Conservation (phyloP, 495 filamentous ascomycete species). For the Talaromyces proteolyticus region DNA sequence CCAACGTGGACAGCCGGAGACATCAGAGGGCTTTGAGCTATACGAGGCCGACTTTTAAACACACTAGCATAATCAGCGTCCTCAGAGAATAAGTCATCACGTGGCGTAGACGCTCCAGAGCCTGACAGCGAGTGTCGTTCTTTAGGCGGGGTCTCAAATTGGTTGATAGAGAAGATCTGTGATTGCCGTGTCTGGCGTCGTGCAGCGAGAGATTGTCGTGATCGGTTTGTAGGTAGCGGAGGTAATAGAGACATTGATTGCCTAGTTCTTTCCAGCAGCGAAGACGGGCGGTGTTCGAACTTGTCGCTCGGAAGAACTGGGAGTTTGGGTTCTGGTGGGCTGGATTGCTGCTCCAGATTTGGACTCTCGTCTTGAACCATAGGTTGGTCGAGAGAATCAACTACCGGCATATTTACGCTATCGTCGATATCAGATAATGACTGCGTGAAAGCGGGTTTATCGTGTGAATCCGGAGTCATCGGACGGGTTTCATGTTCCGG, state of each 20-base stretch:
- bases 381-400: neutral
- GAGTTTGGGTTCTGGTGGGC: slow-evolving; percentile 15
- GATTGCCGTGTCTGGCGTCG: slow-evolving; percentile 42
- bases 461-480: neutral
- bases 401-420: neutral
- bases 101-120: slow-evolving; percentile 42
- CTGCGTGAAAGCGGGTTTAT: neutral
- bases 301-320: slow-evolving; percentile 25
- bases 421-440: neutral
- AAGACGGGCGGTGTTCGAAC: slow-evolving; percentile 10
- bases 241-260: slow-evolving; percentile 66
- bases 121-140: slow-evolving; percentile 26
- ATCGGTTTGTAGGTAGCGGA: slow-evolving; percentile 15
- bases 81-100: slow-evolving; percentile 56
- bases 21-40: slow-evolving; percentile 67
- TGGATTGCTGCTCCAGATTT: slow-evolving; percentile 10
- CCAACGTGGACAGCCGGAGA: slow-evolving; percentile 47
- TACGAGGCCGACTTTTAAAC: slow-evolving; percentile 77
- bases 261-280: slow-evolving; percentile 69
- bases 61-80: slow-evolving; percentile 76
- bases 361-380: neutral
- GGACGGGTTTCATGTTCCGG: neutral
- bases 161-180: slow-evolving; percentile 50
- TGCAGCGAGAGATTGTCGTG: slow-evolving; percentile 20
- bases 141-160: slow-evolving; percentile 53